Evolutionary conservation across 2,329 filamentous ascomycete genomes (phyloP).

Genomic region (Fusarium sulawesiense): DNA sequence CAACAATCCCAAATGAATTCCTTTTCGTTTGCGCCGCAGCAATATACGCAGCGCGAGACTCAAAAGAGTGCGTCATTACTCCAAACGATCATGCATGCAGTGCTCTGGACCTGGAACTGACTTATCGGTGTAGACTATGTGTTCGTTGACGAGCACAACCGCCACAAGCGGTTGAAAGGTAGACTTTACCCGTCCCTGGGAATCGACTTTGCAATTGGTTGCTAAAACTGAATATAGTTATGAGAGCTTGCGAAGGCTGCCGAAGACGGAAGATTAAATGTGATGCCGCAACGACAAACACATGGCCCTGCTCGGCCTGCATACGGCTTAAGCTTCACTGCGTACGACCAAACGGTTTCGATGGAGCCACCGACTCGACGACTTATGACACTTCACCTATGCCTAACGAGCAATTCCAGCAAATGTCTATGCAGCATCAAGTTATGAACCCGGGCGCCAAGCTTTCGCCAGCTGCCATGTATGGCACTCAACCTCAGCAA

Average conservation of each 20-base stretch:
- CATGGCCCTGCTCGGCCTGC: conserved; percentile 96
- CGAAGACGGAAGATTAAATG: conserved; percentile 97
- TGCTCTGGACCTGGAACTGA: conserved; percentile 24
- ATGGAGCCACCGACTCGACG: conserved; percentile 57
- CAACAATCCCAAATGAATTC: conserved; percentile 73
- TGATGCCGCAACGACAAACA: conserved; percentile 95
- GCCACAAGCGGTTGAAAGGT: conserved; percentile 97
- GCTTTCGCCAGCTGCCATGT: conserved; percentile 56
- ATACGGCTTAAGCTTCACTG: conserved; percentile 92
- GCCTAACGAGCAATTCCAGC: conserved; percentile 56
- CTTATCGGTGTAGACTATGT: conserved; percentile 80
- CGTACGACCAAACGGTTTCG: conserved; percentile 84
- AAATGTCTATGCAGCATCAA: conserved; percentile 63
- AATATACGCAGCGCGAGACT: conserved; percentile 71
- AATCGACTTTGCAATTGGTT: not conserved
- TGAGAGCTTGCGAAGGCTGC: conserved; percentile 97
- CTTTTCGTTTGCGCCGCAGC: conserved; percentile 78
- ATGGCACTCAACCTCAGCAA: conserved; percentile 58
- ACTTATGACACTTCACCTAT: conserved; percentile 51
- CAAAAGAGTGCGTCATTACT: conserved; percentile 78
- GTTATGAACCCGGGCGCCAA: conserved; percentile 58
- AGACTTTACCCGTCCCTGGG: conserved; percentile 44
- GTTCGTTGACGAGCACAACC: conserved; percentile 98
- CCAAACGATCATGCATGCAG: conserved; percentile 15
- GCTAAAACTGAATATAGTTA: conserved; percentile 67